Evolutionary conservation across 1,284 basidiomycete genomes (phyloP), one percentile per base, ranked within the genome.

Genomic region (Boletus sp.): DNA sequence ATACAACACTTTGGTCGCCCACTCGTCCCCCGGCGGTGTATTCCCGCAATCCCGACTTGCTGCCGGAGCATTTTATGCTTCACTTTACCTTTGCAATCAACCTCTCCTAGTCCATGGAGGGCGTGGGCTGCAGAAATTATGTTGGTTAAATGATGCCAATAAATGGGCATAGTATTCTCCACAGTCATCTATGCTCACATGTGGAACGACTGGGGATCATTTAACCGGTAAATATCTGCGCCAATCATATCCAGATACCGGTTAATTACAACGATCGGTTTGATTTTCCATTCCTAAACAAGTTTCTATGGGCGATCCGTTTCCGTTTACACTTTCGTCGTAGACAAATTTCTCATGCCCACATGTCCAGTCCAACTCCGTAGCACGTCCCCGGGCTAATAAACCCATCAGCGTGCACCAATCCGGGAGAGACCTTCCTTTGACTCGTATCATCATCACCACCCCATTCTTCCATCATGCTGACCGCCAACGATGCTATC

Each of bases 251-350:
- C n/a, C n/a, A n/a, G n/a, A n/a, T n/a, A n/a, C n/a, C n/a, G 22
- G 22, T 22, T 22, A 22, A 22, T 22, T 22, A 22, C 16, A 30
- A 16, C 22, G 52, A 49, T 47, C 23, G 45, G 46, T 51, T 54
- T 51, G 52, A 51, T 51, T 49, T 53, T 51, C 14, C 9, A 37
- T 52, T 52, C 27, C 41, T 34, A 51, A 53, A 41, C 6, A 39
- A 13, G 13, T 34, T 20, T 49, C 25, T 43, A 23, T 35, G 38
- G 36, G 25, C 19, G 8, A 25, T 38, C 50, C 50, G 34, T 50
- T 38, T 48, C 30, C 50, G 43, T 36, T 46, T 42, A 34, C 41
- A 51, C 36, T 55, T 38, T 36, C 20, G n/a, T 5, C n/a, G 39
- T 22, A 39, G 19, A 44, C 46, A 41, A 33, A 22, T 42, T 32